Evolutionary conservation across 768 basidiomycete species (phyloP), one percentile per base, ranked within the genome.

Genomic region (Wakefieldia striispora): DNA sequence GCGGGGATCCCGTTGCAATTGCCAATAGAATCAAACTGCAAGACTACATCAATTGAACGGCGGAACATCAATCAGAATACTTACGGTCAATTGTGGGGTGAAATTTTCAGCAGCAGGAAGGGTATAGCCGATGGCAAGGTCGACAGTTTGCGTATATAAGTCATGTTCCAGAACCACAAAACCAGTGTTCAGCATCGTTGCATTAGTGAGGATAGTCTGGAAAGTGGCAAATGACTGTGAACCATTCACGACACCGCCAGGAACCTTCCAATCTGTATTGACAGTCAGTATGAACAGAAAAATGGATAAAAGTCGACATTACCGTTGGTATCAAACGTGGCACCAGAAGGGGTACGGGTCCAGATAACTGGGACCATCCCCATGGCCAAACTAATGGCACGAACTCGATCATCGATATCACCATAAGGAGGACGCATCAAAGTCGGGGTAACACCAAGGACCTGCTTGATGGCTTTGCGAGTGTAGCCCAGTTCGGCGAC

Each of bases 401-500:
- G 88, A 40, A 98, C 93, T 59, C 95, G 91, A 70, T 92, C 88
- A 65, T 98, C 94, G 24, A 91, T 88, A 61, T 92, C 90, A 59
- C 90, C 89, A 55, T 76, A 91, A 37, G 90, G 90, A 36, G 89
- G 84, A 49, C 89, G 82, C 87, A 87, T 87, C 5, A 80, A 80
- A 9, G 78, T 84, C 0, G 89, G 89, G 1, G 87, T 86, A 23
- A 91, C 84, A 56, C 88, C 88, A 49, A 88, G 70, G 19, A 88
- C 79, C 2, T 63, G 64, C 69, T 87, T 83, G 73, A 98, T 95
- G 44, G 84, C 83, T 68, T 89, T 83, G 47, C 86, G 86, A 46
- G 92, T 88, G 87, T 90, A 97, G 43, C 91, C 94, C 33, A 98
- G 75, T 70, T 97, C 94, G 19, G 93, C 95, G 14, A 97, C 91